A percentile compares a stretch with the other conserved stretches of the same genome.
These are phyloP conservation scores for Eleusine indica DNA, from an alignment of 176 grass and related monocot genomes.

Conservation along the genomic window DNA sequence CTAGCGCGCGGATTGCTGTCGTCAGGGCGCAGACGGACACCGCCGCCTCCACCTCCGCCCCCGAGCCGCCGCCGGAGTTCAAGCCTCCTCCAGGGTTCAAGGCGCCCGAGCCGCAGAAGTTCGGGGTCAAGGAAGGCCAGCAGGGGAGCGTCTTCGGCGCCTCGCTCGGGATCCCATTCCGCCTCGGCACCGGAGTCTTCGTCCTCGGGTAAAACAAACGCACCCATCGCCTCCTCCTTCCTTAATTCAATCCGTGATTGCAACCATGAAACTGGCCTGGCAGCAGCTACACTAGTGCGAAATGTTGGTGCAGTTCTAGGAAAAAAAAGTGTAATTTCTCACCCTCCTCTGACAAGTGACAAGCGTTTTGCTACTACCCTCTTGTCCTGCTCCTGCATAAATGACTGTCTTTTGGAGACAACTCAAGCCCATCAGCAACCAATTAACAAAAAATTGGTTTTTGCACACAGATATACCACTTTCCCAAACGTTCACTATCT, in stretches of 20 bases:
- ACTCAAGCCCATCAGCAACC: neutral
- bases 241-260: neutral
- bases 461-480: neutral
- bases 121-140: slow-evolving; percentile 65
- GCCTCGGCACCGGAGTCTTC: slow-evolving; percentile 77
- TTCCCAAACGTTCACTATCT: neutral
- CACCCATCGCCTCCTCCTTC: neutral
- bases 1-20: neutral
- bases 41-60: slow-evolving; percentile 24
- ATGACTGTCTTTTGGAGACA: neutral
- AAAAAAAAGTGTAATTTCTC: too few relatives aligned
- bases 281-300: too few relatives aligned
- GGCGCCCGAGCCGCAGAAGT: slow-evolving; percentile 67
- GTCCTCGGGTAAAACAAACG: slow-evolving; percentile 50
- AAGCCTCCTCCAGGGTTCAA: slow-evolving; percentile 65
- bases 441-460: neutral
- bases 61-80: slow-evolving; percentile 24
- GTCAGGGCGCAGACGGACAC: slow-evolving; percentile 45
- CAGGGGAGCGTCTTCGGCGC: slow-evolving; percentile 59
- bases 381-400: too few relatives aligned
- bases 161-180: slow-evolving; percentile 72
- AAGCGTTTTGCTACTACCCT: too few relatives aligned
- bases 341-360: too few relatives aligned
- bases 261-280: too few relatives aligned
- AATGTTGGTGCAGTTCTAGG: too few relatives aligned